Evolutionary conservation across 202 grass and related monocot species (phyloP).

Genomic region (Alloteropsis angusta): DNA sequence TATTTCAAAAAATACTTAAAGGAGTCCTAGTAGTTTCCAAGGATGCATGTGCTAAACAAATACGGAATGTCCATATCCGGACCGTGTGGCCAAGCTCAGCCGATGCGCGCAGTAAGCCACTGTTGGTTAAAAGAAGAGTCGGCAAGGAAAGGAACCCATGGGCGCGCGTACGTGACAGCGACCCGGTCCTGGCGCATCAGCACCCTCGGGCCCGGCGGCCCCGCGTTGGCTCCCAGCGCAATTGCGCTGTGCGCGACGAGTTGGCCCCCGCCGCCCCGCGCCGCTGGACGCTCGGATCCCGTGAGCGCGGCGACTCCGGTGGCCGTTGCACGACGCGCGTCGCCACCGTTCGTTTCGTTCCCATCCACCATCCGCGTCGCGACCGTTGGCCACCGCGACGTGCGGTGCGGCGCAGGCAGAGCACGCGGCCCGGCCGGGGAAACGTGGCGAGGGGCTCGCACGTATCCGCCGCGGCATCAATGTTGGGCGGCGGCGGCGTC

Average conservation of each 20-base stretch:
- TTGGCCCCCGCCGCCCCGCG: background rate
- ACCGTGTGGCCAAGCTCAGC: background rate
- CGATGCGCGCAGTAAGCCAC: background rate
- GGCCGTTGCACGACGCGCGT: background rate
- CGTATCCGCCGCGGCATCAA: conserved; percentile 14
- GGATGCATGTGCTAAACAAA: background rate
- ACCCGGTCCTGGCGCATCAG: conserved; percentile 1
- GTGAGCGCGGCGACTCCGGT: conserved; percentile 16
- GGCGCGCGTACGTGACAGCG: conserved; percentile 18
- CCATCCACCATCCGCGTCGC: background rate
- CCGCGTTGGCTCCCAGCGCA: background rate
- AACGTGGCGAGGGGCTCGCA: background rate
- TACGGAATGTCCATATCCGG: background rate
- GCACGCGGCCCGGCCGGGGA: background rate
- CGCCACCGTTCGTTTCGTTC: background rate
- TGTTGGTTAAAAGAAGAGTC: background rate
- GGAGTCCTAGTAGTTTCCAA: background rate
- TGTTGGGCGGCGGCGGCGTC: conserved; percentile 8
- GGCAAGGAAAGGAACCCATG: conserved; percentile 26
- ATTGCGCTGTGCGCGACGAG: background rate
- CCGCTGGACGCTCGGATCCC: conserved; percentile 20
- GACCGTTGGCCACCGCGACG: background rate
- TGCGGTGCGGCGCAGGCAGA: background rate
- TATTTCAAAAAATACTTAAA: background rate
- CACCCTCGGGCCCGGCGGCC: background rate